phyloP scores from a whole-genome alignment of 2,329 filamentous ascomycete species.

The Colletotrichum australisinense region DNA sequence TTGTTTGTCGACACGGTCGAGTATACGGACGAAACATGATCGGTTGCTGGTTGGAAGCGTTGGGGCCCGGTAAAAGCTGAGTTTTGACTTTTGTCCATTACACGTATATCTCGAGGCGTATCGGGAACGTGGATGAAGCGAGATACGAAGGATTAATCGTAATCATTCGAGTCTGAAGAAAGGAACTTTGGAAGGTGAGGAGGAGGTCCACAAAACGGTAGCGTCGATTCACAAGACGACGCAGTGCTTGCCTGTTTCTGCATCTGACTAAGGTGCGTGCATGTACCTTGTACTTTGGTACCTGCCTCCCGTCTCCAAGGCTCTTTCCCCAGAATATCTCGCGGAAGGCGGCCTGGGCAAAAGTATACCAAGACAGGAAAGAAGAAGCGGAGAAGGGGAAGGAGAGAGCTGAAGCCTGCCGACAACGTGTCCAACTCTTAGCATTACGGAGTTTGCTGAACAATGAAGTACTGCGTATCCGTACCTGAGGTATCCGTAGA shows the following conservation, averaged over 20 bases:
- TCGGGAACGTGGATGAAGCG: constrained; percentile 2
- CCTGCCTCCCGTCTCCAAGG: not conserved
- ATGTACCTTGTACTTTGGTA: not conserved
- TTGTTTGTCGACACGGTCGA: not conserved
- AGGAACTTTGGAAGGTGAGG: no score
- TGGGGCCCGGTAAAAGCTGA: not conserved
- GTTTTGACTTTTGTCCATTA: not conserved
- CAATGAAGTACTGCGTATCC: no score
- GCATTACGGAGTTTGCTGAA: no score
- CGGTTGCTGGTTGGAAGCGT: not conserved
- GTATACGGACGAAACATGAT: not conserved
- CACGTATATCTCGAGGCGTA: not conserved
- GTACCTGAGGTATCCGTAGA: no score
- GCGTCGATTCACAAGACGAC: not conserved
- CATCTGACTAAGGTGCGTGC: not conserved
- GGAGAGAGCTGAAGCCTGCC: not conserved
- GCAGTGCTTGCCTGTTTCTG: not conserved
- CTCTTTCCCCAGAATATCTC: constrained; percentile 2
- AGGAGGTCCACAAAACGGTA: not conserved
- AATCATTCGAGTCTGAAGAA: not conserved
- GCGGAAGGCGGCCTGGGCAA: not conserved
- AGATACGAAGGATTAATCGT: constrained; percentile 13
- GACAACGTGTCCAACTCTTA: not conserved
- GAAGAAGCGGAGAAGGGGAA: not conserved
- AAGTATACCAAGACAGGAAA: not conserved